Percentiles rank a stretch among this genome's conserved stretches.
Conservation (phyloP, 441 rosid genomes). For the Daphne laureola region DNA sequence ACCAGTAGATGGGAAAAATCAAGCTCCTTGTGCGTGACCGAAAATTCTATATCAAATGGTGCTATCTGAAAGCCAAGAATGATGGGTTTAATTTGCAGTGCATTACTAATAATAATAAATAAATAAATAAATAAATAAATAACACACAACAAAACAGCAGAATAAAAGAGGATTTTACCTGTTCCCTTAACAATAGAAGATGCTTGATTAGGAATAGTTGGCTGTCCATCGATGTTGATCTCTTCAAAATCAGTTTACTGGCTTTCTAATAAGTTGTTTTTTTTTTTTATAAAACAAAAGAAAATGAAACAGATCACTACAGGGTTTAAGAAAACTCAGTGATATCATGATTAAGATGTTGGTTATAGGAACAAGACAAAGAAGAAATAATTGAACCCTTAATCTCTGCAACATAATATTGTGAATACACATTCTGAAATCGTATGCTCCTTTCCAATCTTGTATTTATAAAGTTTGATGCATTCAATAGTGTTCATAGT, state of each 20-base stretch:
- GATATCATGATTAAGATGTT: not conserved
- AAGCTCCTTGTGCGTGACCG: constrained; percentile 93
- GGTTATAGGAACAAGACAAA: not conserved
- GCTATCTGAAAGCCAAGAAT: constrained; percentile 59
- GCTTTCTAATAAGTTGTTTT: constrained; percentile 77
- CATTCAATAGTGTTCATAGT: constrained; percentile 1
- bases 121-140: no score
- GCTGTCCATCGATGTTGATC: constrained; percentile 79
- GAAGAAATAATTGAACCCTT: not conserved
- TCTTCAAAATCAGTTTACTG: constrained; percentile 71
- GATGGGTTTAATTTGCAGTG: constrained; percentile 10
- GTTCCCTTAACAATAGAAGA: constrained; percentile 87
- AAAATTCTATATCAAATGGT: constrained; percentile 94
- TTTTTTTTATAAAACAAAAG: no score
- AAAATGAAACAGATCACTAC: constrained; percentile 9
- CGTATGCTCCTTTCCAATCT: constrained; percentile 2
- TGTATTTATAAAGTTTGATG: constrained; percentile 4
- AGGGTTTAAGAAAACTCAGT: constrained; percentile 5
- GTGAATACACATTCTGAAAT: not conserved
- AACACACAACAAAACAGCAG: constrained; percentile 12
- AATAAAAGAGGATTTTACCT: constrained; percentile 41
- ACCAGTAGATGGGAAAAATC: constrained; percentile 98
- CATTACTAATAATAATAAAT: no score
- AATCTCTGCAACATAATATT: constrained; percentile 1
- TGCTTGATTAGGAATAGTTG: constrained; percentile 94